Evolutionary conservation across 495 filamentous ascomycete species (phyloP), one percentile per base, ranked within the genome.

Genomic region (Aspergillus panamensis): DNA sequence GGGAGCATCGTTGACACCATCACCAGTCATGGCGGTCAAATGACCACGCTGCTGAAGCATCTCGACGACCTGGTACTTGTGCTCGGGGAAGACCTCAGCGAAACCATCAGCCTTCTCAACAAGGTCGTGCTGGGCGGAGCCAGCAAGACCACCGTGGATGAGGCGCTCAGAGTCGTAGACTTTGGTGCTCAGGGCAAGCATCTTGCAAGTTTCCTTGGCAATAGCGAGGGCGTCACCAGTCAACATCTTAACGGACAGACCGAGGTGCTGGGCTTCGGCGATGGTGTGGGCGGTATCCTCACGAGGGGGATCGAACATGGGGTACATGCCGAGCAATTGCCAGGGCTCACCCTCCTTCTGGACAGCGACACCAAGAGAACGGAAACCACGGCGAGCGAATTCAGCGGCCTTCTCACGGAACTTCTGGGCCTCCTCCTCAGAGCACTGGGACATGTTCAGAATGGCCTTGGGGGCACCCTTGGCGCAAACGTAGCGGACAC

Each of bases 201-300:
- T 87, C 79, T 88, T 88, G 82, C 86, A 88, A 66, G 86, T 89
- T 76, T 89, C 86, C 76, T 89, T 89, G 62, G 86, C 86, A 67
- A 88, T 89, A 69, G 86, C 86, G 65, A 89, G 87, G 53, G 86
- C 86, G 69, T 89, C 86, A 86, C 86, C 86, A 76, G 86, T 89
- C 66, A 89, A 72, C 86, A 89, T 89, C 82, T 89, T 89, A 60
- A 89, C 86, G 62, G 80, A 82, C 40, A 89, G 84, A 83, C 86
- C 86, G 54, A 89, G 85, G 71, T 82, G 79, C 73, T 89, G 86
- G 69, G 86, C 85, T 75, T 89, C 86, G 65, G 85, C 80, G 66
- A 89, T 89, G 69, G 86, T 89, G 75, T 88, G 84, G 63, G 86
- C 86, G 62, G 86, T 89, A 68, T 89, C 86, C 65, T 89, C 86